Conservation (phyloP, 2,329 filamentous ascomycete species). For the Apiospora hydei region DNA sequence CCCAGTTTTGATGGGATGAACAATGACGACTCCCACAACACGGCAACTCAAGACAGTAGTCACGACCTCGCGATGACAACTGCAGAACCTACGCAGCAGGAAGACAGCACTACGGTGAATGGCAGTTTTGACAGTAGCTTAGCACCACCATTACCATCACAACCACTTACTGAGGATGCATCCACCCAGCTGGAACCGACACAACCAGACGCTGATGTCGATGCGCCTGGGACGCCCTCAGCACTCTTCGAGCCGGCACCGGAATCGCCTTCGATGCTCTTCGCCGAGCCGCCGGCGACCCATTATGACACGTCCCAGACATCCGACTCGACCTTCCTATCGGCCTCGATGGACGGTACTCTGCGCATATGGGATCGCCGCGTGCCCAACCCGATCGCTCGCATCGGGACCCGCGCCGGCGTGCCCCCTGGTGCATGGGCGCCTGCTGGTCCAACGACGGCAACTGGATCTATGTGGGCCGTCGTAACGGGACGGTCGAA, state of each 20-base stretch:
- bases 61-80: neutral
- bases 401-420: conserved; percentile 74
- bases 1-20: conserved; percentile 25
- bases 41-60: neutral
- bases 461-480: conserved; percentile 91
- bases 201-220: conserved; percentile 21
- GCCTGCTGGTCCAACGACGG: conserved; percentile 96
- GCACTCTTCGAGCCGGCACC: conserved; percentile 33
- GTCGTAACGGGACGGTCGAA: conserved; percentile 91
- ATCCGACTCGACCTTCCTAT: conserved; percentile 83
- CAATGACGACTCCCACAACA: neutral
- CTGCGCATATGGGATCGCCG: conserved; percentile 94
- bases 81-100: conserved; percentile 1
- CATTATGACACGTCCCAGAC: conserved; percentile 63
- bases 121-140: conserved; percentile 24
- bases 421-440: conserved; percentile 96
- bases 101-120: conserved; percentile 29
- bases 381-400: conserved; percentile 77
- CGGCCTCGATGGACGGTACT: conserved; percentile 85
- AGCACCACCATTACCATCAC: conserved; percentile 20
- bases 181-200: conserved; percentile 26
- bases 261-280: conserved; percentile 46
- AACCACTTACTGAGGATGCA: conserved; percentile 31
- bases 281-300: conserved; percentile 47
- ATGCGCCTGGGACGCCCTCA: conserved; percentile 28